Conservation (phyloP, 805 yeast genomes). For the Candida ficus region DNA sequence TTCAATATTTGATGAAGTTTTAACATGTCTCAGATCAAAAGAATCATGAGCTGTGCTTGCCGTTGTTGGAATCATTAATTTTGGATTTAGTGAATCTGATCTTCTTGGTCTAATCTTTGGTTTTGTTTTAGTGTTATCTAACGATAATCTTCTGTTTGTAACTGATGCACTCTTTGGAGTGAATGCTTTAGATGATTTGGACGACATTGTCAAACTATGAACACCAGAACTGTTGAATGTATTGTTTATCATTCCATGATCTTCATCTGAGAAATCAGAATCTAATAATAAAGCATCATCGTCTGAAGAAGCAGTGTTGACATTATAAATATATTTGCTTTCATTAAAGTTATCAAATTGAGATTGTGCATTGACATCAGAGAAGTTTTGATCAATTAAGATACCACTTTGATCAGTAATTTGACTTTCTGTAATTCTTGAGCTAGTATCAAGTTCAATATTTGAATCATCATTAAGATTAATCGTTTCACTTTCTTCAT, state of each 20-base stretch:
- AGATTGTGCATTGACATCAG: slow-evolving; percentile 20
- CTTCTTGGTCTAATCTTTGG: slow-evolving; percentile 12
- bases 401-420: slow-evolving; percentile 17
- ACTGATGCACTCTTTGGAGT: slow-evolving; percentile 1
- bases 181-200: slow-evolving; percentile 9
- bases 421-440: not conserved
- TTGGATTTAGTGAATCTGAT: slow-evolving; percentile 14
- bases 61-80: not conserved
- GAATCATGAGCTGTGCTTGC: not conserved
- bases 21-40: not conserved
- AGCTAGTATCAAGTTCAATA: not conserved
- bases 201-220: slow-evolving; percentile 19
- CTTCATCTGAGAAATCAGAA: slow-evolving; percentile 35
- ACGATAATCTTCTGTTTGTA: slow-evolving; percentile 16
- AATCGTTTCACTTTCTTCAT: slow-evolving; percentile 2
- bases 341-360: slow-evolving; percentile 12
- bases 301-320: slow-evolving; percentile 25
- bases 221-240: slow-evolving; percentile 31
- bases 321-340: slow-evolving; percentile 13
- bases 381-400: slow-evolving; percentile 19
- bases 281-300: slow-evolving; percentile 22
- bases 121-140: slow-evolving; percentile 13
- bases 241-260: slow-evolving; percentile 35
- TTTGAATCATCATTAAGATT: not conserved
- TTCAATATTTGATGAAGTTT: slow-evolving; percentile 1